Evolutionary conservation across 2,329 filamentous ascomycete species (phyloP), one percentile per base, ranked within the genome.

Genomic region (Ceratocystis cubensis): DNA sequence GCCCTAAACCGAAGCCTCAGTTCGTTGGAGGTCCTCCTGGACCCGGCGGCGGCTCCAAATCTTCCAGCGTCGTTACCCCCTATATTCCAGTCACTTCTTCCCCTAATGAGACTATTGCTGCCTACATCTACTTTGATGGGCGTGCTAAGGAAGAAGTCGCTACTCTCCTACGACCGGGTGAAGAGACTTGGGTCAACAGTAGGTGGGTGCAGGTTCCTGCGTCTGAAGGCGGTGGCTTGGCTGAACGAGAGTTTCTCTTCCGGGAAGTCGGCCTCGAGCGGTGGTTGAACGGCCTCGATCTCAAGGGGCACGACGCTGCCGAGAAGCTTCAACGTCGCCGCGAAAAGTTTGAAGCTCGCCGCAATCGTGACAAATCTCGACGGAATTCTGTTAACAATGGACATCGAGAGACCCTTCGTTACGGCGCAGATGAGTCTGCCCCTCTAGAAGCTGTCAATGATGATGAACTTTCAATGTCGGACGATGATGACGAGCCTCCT

Each of bases 101-200:
- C 41, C 88, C 91, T 66, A 96, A 96, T 76, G 94, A 99, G 78
- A 99, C 94, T 15, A 93, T 99, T 72, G 94, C 94, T 41, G 94
- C 93, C 46, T 99, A 99, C 76, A 97, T 99, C 71, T 99, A 99
- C 78, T 99, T 99, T 73, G 94, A 99, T 76, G 94, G 94, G 20
- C 83, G 94, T 69, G 84, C 84, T 69, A 99, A 99, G 75, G 94
- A 99, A 75, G 94, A 99, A 77, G 95, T 99, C 2, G 94, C 94
- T 64, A 99, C 94, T 13, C 79, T 99, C 67, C 80, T 99, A 64
- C 83, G 94, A 66, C 88, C 92, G 13, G 93, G 94, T 28, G 94
- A 97, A 74, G 94, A 99, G 77, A 99, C 94, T 1, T 99, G 94
- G 94, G 95, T 99, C 28, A 99, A 97, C 73, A 96, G 91, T 66